Conservation (phyloP, 352 stramenopile genomes). For the Phytopythium kandeliae region DNA sequence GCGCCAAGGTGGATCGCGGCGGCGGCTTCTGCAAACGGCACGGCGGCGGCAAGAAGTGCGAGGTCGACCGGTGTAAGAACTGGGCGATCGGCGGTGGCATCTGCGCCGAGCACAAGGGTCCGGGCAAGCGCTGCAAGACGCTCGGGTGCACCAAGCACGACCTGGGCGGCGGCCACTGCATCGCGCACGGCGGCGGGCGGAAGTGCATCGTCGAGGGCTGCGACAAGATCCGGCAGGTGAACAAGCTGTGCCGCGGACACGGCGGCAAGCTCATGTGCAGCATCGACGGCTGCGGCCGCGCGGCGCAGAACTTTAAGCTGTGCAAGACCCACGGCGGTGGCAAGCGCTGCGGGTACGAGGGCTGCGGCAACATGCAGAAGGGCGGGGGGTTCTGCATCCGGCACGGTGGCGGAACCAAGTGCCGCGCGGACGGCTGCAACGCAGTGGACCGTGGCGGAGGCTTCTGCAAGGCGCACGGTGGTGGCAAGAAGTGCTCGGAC, state of each 20-base stretch:
- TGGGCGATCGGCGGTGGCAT: constrained; percentile 79
- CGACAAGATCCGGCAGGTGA: constrained; percentile 81
- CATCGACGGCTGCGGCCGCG: constrained; percentile 69
- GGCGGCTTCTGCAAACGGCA: constrained; percentile 80
- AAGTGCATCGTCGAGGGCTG: constrained; percentile 83
- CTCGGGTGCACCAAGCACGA: constrained; percentile 78
- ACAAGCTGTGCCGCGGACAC: constrained; percentile 78
- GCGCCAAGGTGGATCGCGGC: constrained; percentile 74
- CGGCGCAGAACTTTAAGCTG: constrained; percentile 75
- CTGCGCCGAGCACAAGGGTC: constrained; percentile 71
- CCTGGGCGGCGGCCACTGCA: constrained; percentile 78
- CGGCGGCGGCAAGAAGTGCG: constrained; percentile 82
- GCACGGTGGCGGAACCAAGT: constrained; percentile 76
- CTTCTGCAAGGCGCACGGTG: constrained; percentile 82
- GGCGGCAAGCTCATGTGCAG: constrained; percentile 77
- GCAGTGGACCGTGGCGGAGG: constrained; percentile 73
- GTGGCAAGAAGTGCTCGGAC: constrained; percentile 71
- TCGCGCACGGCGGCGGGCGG: constrained; percentile 74
- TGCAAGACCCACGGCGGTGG: constrained; percentile 81
- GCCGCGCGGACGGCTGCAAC: constrained; percentile 51
- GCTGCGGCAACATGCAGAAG: constrained; percentile 83
- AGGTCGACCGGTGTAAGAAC: constrained; percentile 65
- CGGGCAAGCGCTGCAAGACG: constrained; percentile 75
- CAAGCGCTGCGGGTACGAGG: constrained; percentile 64
- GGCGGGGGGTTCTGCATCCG: constrained; percentile 81